A percentile compares a stretch with the other conserved stretches of the same genome.
These are phyloP conservation scores for Macrophomina phaseolina DNA, from an alignment of 2,329 filamentous ascomycete genomes.

Conservation along the genomic window DNA sequence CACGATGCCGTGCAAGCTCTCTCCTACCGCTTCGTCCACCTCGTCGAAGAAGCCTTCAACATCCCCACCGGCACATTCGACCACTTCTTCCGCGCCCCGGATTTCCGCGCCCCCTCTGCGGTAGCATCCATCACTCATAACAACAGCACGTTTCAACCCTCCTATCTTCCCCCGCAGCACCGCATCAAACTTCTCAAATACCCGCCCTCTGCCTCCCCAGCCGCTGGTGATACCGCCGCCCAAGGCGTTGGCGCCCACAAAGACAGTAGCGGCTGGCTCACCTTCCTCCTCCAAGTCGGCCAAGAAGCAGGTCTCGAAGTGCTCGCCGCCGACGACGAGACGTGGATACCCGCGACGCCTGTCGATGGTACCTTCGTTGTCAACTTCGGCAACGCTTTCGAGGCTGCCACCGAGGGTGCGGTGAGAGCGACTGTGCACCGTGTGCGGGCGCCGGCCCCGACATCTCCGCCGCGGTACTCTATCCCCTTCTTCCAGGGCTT, in stretches of 20 bases:
- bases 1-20: slow-evolving; percentile 58
- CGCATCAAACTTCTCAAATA: slow-evolving; percentile 65
- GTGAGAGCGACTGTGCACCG: slow-evolving; percentile 60
- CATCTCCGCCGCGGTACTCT: slow-evolving; percentile 35
- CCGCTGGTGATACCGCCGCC: background rate
- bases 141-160: background rate
- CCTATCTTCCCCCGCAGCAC: slow-evolving; percentile 53
- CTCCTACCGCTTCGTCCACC: slow-evolving; percentile 60
- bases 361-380: slow-evolving; percentile 61
- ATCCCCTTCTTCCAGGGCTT: slow-evolving; percentile 48
- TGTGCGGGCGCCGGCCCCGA: slow-evolving; percentile 30
- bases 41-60: slow-evolving; percentile 62
- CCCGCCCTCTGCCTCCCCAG: slow-evolving; percentile 41
- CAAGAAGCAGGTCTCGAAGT: slow-evolving; percentile 60
- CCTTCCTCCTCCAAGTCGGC: slow-evolving; percentile 66
- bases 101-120: slow-evolving; percentile 1
- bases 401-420: slow-evolving; percentile 60
- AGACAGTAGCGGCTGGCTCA: slow-evolving; percentile 68
- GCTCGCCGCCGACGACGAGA: slow-evolving; percentile 51
- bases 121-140: background rate
- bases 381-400: slow-evolving; percentile 65
- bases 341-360: slow-evolving; percentile 58
- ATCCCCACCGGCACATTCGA: slow-evolving; percentile 57
- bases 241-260: slow-evolving; percentile 69
- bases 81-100: slow-evolving; percentile 53